Evolutionary conservation across 2,329 filamentous ascomycete species (phyloP), one percentile per base, ranked within the genome.

Genomic region (Cladophialophora bantiana): DNA sequence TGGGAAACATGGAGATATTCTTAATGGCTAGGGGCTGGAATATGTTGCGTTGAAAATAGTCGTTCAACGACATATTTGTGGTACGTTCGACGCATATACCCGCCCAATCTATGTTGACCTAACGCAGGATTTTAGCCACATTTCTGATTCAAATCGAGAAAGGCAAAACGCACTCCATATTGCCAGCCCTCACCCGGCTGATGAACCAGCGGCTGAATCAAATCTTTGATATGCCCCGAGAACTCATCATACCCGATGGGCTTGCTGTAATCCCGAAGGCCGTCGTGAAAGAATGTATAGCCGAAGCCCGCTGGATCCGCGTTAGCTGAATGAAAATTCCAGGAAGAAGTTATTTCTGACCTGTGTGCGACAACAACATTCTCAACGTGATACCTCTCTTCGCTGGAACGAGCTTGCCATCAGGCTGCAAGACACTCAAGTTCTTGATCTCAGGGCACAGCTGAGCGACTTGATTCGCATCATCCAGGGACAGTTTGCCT

Each of bases 181-280:
- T 87, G 82, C 86, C 86, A 91, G 2, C 79, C 79, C 36, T 83
- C 82, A 0, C 89, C 88, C 0, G 89, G 89, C 69, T 91, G 87
- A 71, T 88, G 87, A 0, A 90, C 76, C 15, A 91, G 77, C 0
- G 88, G 85, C 12, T 72, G 71, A 63, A 79, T 74, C 42, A 84
- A 71, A 55, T 89, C 78, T 26, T 86, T 86, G 15, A 82, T 73
- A 5, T 85, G 79, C 1, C 85, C 84, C 0, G 81, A 82, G 72
- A 89, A 85, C 73, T 89, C 87, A 62, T 89, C 84, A n/a, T 83
- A 74, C 0, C 86, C 85, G 0, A 79, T 77, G 0, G 86, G 85
- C 6, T 81, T 65, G 34, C 66, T 66, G 59, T 76, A 77, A 34
- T 78, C 75, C 13, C 73, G 73, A 0, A 83, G 75, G 58, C 79